Evolutionary conservation across 306 rosid species (phyloP), one percentile per base, ranked within the genome.

Genomic region (Sicyos edulis): DNA sequence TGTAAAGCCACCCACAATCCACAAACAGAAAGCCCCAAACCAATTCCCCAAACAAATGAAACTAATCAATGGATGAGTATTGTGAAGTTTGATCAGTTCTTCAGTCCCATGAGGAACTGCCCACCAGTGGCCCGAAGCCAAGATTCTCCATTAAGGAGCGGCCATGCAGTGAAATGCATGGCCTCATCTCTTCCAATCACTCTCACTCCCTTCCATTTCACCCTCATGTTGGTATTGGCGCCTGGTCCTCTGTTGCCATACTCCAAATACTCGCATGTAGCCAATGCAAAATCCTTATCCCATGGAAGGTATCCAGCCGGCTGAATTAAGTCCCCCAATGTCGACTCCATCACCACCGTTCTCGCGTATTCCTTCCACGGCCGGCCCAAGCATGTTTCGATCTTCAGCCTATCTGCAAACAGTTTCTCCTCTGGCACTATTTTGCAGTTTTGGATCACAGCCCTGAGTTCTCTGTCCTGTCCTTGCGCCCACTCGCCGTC

Each of bases 341-440:
- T 64, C 1, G 85, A 73, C 82, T 91, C 96, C 84, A 91, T 88
- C 0, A 91, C 17, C 1, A 87, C 82, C 0, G 89, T 82, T 50
- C 17, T 87, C 0, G 96, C 68, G 55, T 32, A 84, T 7, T 17
- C 8, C 78, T 87, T 88, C 96, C 96, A 87, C 54, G 92, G 92
- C 44, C 97, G 73, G 0, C 92, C 97, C 76, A 88, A 73, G 84
- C 54, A 91, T 0, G 86, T 75, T 10, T 50, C 71, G 20, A 82
- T 29, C 9, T 15, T 47, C 65, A 82, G 84, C 74, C 85, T 83
- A 0, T 50, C 58, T 0, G 86, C 82, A 73, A 17, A 29, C 0
- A 88, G 75, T n/a, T 54, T 75, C 8, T 0, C 12, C 42, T 88
- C 95, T 0, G 95, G 81, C 0, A 82, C 79, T 2, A 91, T 91